phyloP scores from a whole-genome alignment of 2,329 filamentous ascomycete species.

The Fusarium euwallaceae region DNA sequence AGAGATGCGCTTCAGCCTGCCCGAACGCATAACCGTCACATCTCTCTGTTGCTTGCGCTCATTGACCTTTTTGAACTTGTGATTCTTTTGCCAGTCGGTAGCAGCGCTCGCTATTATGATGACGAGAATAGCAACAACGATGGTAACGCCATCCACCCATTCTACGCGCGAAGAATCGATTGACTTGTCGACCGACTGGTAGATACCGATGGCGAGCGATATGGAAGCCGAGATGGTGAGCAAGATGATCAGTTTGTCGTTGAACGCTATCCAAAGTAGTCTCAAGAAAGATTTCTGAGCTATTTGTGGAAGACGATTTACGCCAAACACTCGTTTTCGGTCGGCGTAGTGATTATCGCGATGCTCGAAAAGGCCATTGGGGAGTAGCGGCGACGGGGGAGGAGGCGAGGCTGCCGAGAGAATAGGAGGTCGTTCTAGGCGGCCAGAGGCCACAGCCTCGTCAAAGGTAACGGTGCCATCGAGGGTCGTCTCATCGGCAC shows the following conservation, averaged over 20 bases:
- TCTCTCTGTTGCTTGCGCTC: slow-evolving; percentile 82
- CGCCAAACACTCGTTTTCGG: slow-evolving; percentile 77
- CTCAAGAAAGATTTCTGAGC: slow-evolving; percentile 78
- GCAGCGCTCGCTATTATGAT: slow-evolving; percentile 82
- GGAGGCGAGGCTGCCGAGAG: slow-evolving; percentile 38
- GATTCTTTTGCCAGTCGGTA: slow-evolving; percentile 87
- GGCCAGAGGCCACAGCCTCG: slow-evolving; percentile 60
- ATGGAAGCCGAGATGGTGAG: slow-evolving; percentile 79
- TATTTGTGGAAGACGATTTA: slow-evolving; percentile 69
- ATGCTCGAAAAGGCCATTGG: slow-evolving; percentile 49
- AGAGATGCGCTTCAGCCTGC: slow-evolving; percentile 76
- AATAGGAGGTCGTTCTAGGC: slow-evolving; percentile 47
- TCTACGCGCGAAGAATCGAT: slow-evolving; percentile 70
- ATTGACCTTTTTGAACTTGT: slow-evolving; percentile 84
- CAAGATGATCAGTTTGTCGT: slow-evolving; percentile 83
- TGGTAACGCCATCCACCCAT: slow-evolving; percentile 87
- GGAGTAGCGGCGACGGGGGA: slow-evolving; percentile 36
- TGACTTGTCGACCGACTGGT: slow-evolving; percentile 73
- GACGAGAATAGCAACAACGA: slow-evolving; percentile 81
- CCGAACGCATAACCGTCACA: slow-evolving; percentile 83
- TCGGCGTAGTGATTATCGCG: slow-evolving; percentile 58
- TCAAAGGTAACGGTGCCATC: slow-evolving; percentile 62
- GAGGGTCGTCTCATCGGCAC: slow-evolving; percentile 62
- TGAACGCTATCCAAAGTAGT: slow-evolving; percentile 82
- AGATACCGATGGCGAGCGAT: slow-evolving; percentile 80